These are phyloP conservation scores for Penicillium sp. DNA, from an alignment of 2,329 filamentous ascomycete species.

Conservation along the genomic window DNA sequence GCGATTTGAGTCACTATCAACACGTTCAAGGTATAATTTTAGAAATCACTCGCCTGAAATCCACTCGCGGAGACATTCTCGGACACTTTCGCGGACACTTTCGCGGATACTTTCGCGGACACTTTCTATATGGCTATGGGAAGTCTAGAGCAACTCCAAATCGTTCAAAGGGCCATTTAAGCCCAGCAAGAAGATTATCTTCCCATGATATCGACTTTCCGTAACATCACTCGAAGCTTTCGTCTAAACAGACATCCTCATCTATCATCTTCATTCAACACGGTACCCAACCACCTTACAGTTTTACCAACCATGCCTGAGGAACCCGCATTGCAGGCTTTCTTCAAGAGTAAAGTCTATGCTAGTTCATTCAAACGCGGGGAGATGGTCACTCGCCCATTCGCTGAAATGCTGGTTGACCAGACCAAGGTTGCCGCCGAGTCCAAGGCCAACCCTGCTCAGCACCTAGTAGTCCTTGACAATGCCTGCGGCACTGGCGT, in stretches of 20 bases:
- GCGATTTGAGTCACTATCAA: not conserved
- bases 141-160: not conserved
- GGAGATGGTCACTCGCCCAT: constrained; percentile 31
- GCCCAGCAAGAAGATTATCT: not conserved
- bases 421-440: constrained; percentile 24
- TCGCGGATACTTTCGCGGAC: constrained; percentile 14
- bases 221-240: not conserved
- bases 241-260: not conserved
- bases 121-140: constrained; percentile 7
- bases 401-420: constrained; percentile 27
- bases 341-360: constrained; percentile 22
- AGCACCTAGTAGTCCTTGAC: constrained; percentile 45
- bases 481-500: constrained; percentile 55
- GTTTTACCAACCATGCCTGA: constrained; percentile 5
- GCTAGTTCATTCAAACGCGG: constrained; percentile 25
- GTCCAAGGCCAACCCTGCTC: constrained; percentile 12
- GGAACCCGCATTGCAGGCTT: not conserved
- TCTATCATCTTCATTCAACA: not conserved
- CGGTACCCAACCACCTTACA: too few relatives aligned
- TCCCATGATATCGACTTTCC: not conserved
- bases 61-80: constrained; percentile 20
- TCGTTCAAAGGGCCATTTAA: not conserved
- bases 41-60: not conserved
- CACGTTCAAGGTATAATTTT: not conserved
- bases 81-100: constrained; percentile 17